Base-by-base conservation (phyloP, 1,284 basidiomycete genomes). In the Ustilago hordei region DNA sequence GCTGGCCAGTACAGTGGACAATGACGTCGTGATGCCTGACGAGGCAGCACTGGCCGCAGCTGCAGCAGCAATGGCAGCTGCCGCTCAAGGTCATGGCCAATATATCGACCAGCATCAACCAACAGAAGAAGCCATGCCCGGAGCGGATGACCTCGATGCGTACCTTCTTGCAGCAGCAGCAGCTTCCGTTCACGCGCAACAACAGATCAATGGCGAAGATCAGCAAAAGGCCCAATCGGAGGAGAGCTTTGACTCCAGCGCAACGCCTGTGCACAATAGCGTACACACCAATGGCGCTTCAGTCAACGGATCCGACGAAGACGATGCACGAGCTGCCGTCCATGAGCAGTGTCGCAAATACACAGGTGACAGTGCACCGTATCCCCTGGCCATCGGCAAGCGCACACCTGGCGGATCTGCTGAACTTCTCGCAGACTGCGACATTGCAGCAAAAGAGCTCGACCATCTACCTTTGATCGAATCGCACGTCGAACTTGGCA, bases 141-240 rank as follows among this genome's bases (percentile, higher is more conserved):
- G 13, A 4, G 19, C 64, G 1, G 67, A 64, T 17, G 71, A 72
- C 38, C 71, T 80, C 62, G 52, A 67, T 47, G 72, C 78, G 13
- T 80, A 77, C 19, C 63, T 80, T 12, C 68, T 80, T 12, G 78
- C 75, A 28, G 74, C 72, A 6, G 77, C 78, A 8, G 78, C 78
- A 4, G 78, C 75, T 2, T 77, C 75, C 1, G 72, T 73, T 13
- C 75, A 71, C 9, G 71, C 76, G 32, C 75, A 78, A 60, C 78
- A 80, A 19, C 78, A 66, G 4, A 28, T 35, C 13, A 32, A 57
- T 23, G 50, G 47, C 41, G 50, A 68, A n/a, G 56, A 41, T 15
- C 55, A 52, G 3, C 47, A 63, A 15, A 60, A 53, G 13, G 35
- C 64, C 4, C 47, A 41, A 9, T 62, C 58, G 0, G 55, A 61